A percentile compares a stretch with the other conserved stretches of the same genome.
Evolutionary conservation across 768 basidiomycete genomes (phyloP).

Genomic region (Agrocybe chaxingu): DNA sequence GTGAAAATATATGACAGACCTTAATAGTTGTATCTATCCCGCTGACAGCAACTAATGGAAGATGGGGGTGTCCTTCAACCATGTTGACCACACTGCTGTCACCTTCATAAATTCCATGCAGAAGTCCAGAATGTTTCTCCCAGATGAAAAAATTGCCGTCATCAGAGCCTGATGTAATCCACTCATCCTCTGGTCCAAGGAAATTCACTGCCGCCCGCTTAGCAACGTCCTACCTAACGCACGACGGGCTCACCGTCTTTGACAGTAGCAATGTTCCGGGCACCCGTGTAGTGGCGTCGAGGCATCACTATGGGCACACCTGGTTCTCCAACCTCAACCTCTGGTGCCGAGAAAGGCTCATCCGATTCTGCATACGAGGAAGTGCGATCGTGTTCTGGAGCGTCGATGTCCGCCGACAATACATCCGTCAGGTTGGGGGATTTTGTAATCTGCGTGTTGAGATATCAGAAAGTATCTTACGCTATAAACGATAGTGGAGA

Average conservation of each 20-base stretch:
- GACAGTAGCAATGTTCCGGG: constrained; percentile 77
- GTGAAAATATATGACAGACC: constrained; percentile 32
- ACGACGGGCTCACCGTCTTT: constrained; percentile 68
- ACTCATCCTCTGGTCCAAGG: constrained; percentile 75
- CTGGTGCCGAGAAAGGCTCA: not conserved
- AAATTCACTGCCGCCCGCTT: constrained; percentile 62
- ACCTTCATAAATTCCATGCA: constrained; percentile 82
- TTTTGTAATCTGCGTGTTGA: not conserved
- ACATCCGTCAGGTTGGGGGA: not conserved
- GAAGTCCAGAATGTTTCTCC: constrained; percentile 60
- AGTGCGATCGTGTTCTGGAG: constrained; percentile 10
- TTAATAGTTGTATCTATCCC: constrained; percentile 88
- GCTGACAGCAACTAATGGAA: constrained; percentile 81
- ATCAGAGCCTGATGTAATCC: constrained; percentile 79
- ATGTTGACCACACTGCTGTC: constrained; percentile 82
- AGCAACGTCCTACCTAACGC: not conserved
- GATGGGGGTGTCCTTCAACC: constrained; percentile 76
- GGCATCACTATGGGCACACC: constrained; percentile 60
- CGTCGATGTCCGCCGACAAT: constrained; percentile 1
- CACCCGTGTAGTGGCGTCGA: constrained; percentile 59
- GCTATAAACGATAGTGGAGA: constrained; percentile 27
- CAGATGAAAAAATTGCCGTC: constrained; percentile 88
- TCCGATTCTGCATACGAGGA: too few species aligned
- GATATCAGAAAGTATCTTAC: constrained; percentile 7
- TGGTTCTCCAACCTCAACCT: constrained; percentile 19